These are phyloP conservation scores for Nicotiana otophora DNA, from an alignment of 257 asterid genomes.

Conservation along the genomic window DNA sequence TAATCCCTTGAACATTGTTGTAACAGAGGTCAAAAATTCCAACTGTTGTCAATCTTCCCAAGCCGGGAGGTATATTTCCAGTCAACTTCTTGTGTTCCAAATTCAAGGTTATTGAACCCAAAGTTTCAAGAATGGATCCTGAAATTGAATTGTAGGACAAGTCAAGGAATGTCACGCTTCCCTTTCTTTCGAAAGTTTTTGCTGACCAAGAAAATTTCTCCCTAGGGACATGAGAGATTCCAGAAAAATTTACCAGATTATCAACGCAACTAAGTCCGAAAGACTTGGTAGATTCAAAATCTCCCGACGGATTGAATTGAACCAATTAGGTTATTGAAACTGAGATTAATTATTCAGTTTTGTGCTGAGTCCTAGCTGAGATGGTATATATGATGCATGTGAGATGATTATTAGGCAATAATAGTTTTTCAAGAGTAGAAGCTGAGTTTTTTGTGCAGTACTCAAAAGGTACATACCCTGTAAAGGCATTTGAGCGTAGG, in stretches of 20 bases:
- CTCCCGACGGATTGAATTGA: too few species aligned
- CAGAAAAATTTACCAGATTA: conserved; percentile 49
- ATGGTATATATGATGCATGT: conserved; percentile 45
- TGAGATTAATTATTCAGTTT: too few species aligned
- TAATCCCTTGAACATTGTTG: conserved; percentile 54
- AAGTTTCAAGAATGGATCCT: conserved; percentile 49
- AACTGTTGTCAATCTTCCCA: conserved; percentile 58
- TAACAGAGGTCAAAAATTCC: conserved; percentile 80
- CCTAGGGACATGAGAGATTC: conserved; percentile 59
- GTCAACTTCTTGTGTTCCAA: conserved; percentile 61
- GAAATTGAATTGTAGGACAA: conserved; percentile 44
- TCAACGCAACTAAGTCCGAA: conserved; percentile 53
- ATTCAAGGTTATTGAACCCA: conserved; percentile 67
- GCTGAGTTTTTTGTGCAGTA: conserved; percentile 35
- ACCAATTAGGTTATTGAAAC: too few species aligned
- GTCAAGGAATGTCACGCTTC: conserved; percentile 62
- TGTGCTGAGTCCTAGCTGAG: conserved; percentile 36
- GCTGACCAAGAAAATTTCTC: too few species aligned
- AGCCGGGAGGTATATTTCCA: conserved; percentile 57
- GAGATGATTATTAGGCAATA: conserved; percentile 58
- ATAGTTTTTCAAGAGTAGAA: conserved; percentile 44
- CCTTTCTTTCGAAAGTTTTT: conserved; percentile 26
- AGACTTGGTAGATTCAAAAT: conserved; percentile 39
- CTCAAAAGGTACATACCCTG: conserved; percentile 58
- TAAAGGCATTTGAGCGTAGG: conserved; percentile 63